Base-by-base conservation (phyloP, 2,329 filamentous ascomycete species). In the Botrytis cinerea region DNA sequence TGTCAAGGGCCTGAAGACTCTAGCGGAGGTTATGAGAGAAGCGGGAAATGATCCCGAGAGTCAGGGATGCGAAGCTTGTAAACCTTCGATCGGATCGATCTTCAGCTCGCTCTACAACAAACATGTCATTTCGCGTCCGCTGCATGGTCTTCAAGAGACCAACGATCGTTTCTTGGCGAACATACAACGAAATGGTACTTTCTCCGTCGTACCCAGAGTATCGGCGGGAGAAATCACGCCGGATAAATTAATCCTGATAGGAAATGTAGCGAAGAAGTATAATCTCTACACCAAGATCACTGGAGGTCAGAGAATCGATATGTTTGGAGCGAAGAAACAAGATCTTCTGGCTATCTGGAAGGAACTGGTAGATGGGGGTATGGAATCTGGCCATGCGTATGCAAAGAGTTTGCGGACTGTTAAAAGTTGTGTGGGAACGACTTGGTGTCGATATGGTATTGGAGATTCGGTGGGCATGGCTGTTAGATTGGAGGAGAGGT, bases 401-500 rank as follows among this genome's bases (percentile, higher is more conserved):
- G 94, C 93, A 59, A 97, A 97, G 84, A 92, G 92, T 7, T 86
- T 97, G 63, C 87, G 94, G 62, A 97, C 94, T 0, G 93, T 97
- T 80, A 97, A 97, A 86, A 94, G 92, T 74, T 97, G 94, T 78
- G 94, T 97, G 0, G 94, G 94, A 35, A 94, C 92, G 0, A 95
- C 93, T 1, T 97, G 94, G 94, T 97, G 94, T 80, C 88, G 94
- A 1, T 97, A 91, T 79, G 94, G 94, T 71, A 91, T 97, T 72
- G 93, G 93, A 43, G 94, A 97, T 83, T 94, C 92, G 81, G 94
- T 97, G 0, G 94, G 94, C 18, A 93, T 97, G 91, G 94, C 94
- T 0, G 91, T 97, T 25, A 88, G 93, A 5, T 83, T 97, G 0
- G 94, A 97, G 82, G 93, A 97, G 84, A 89, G 94, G 63, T 97